Percentiles rank a stretch among this genome's conserved stretches.
These are phyloP conservation scores for Backusella sp. DNA, from an alignment of 192 early-diverging fungal species.

Conservation along the genomic window DNA sequence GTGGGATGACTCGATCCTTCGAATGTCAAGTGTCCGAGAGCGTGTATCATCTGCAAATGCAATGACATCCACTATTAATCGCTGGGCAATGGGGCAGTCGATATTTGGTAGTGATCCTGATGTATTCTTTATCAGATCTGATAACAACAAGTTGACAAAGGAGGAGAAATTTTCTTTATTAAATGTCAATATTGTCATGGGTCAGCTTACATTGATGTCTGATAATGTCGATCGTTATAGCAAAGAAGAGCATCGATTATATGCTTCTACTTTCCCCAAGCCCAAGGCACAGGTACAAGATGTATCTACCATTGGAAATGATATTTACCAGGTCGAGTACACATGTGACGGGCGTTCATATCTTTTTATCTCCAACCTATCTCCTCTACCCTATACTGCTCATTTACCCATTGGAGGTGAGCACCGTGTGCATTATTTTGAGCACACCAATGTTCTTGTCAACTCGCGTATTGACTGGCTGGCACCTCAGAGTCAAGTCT, in stretches of 20 bases:
- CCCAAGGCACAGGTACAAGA: not conserved
- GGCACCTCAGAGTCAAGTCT: not conserved
- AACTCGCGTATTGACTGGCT: conserved; percentile 6
- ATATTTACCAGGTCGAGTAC: conserved; percentile 27
- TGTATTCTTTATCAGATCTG: conserved; percentile 44
- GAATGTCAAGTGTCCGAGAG: conserved; percentile 46
- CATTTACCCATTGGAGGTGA: not conserved
- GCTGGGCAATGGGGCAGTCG: conserved; percentile 40
- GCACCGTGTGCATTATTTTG: conserved; percentile 16
- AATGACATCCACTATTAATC: conserved; percentile 42
- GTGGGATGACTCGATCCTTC: conserved; percentile 47
- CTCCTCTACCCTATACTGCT: conserved; percentile 11
- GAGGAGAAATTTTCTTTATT: conserved; percentile 28
- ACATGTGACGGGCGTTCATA: conserved; percentile 4
- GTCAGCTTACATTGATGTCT: conserved; percentile 30
- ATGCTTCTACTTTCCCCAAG: conserved; percentile 29
- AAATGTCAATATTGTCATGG: conserved; percentile 25
- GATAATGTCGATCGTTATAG: conserved; percentile 33
- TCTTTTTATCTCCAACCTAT: conserved; percentile 21
- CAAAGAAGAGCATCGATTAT: conserved; percentile 25
- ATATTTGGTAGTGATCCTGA: conserved; percentile 54
- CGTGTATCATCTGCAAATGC: conserved; percentile 48
- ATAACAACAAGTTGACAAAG: conserved; percentile 27
- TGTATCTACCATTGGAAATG: not conserved
- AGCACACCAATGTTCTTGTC: conserved; percentile 24